Base-by-base conservation (phyloP, 2,329 filamentous ascomycete species). In the Pseudogymnoascus sp. region DNA sequence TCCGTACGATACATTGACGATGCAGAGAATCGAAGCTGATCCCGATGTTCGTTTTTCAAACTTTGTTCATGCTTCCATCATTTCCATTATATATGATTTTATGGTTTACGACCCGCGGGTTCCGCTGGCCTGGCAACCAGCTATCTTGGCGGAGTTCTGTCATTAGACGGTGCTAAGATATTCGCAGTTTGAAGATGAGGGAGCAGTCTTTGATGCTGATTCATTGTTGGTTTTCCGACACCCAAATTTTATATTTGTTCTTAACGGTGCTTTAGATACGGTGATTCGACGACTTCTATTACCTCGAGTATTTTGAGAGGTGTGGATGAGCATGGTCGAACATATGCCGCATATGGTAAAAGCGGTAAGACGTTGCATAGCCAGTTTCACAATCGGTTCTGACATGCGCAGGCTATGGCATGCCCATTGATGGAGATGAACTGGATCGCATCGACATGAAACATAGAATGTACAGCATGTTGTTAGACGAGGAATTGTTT, bases 391-490 rank as follows among this genome's bases (percentile, higher is more conserved):
- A 2, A 12, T 45, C 5, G 12, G 5, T 8, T 23, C 38, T 45
- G 12, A 45, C 19, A 45, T 6, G 10, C 23, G 13, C 56, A 74
- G 72, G 74, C 59, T 74, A 75, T 62, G 71, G 72, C 3, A 63
- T 76, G 15, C 74, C 74, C 10, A 75, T 74, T 67, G 74, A 76
- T 39, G 72, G 74, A 41, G 63, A 65, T 8, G 74, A 76, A 60
- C 66, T 75, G 19, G 73, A 75, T 58, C 69, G 74, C 8, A 74
- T 75, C 18, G 73, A 76, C 61, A 68, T 75, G 66, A 70, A 69
- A 12, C 74, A 76, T 62, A 66, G 67, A 5, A 73, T 73, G 60
- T 74, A 73, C 62, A 68, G 63, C 23, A 68, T 68, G 5, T 34
- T 70, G 38, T 19, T 45, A 45, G 38, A 45, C 9, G 38, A 45